Conservation (phyloP, 495 filamentous ascomycete species). For the Baudoinia panamericana region DNA sequence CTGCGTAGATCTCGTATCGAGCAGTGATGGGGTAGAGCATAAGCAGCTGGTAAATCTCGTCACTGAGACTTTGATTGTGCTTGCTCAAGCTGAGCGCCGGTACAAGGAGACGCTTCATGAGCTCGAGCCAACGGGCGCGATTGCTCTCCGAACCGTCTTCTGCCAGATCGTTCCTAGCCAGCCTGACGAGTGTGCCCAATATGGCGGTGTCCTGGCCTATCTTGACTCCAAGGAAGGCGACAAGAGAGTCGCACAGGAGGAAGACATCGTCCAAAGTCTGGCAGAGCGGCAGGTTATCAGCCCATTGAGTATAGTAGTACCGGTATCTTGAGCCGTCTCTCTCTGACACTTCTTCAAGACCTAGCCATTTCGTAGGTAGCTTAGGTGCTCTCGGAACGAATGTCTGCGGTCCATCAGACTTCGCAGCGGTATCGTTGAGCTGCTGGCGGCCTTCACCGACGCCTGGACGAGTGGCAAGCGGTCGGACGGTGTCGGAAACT, state of each 20-base stretch:
- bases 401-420: constrained; percentile 5
- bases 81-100: constrained; percentile 75
- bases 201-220: constrained; percentile 71
- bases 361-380: constrained; percentile 30
- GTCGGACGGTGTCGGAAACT: constrained; percentile 44
- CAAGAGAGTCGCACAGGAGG: constrained; percentile 66
- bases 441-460: constrained; percentile 29
- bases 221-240: constrained; percentile 73
- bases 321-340: constrained; percentile 63
- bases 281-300: constrained; percentile 81
- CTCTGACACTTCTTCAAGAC: constrained; percentile 58
- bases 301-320: constrained; percentile 98
- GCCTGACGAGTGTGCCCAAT: constrained; percentile 65
- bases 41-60: constrained; percentile 72
- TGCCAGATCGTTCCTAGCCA: constrained; percentile 60
- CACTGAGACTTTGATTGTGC: constrained; percentile 66
- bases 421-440: constrained; percentile 5
- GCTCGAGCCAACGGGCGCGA: constrained; percentile 56
- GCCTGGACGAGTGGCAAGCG: constrained; percentile 31
- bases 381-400: not conserved
- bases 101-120: constrained; percentile 69
- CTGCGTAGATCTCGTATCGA: constrained; percentile 81
- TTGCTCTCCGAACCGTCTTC: constrained; percentile 60
- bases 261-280: constrained; percentile 85
- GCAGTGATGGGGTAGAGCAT: constrained; percentile 60